phyloP scores from a whole-genome alignment of 805 yeast species.

The Candida cerambycidarum region DNA sequence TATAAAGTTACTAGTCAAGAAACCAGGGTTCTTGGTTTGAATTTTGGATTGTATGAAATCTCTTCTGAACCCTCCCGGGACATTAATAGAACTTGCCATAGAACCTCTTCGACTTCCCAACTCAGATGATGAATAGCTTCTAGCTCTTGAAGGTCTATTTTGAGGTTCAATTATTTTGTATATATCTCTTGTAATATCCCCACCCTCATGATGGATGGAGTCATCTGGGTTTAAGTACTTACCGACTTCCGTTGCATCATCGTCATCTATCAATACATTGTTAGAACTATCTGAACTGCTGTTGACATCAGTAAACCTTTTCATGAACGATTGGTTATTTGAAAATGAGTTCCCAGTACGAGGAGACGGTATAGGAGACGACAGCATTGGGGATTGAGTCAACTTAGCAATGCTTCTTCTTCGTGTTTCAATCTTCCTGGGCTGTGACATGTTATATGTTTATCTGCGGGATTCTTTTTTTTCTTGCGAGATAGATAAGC shows the following conservation, averaged over 20 bases:
- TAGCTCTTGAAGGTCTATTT: conserved; percentile 13
- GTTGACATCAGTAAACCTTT: conserved; percentile 12
- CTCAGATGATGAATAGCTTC: conserved; percentile 28
- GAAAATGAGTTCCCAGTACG: conserved; percentile 12
- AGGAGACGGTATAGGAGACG: conserved; percentile 23
- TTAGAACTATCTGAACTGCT: conserved; percentile 12
- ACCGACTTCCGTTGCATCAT: conserved; percentile 9
- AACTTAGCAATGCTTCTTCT: conserved; percentile 31
- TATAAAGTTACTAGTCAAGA: conserved; percentile 68
- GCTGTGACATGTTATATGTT: conserved; percentile 15
- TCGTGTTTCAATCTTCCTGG: conserved; percentile 17
- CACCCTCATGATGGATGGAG: conserved; percentile 45
- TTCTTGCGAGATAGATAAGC: conserved; percentile 1
- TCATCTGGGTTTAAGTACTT: conserved; percentile 14
- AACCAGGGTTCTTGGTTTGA: conserved; percentile 35
- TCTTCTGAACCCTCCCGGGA: conserved; percentile 83
- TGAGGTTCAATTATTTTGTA: conserved; percentile 28
- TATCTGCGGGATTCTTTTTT: neutral
- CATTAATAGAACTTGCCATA: conserved; percentile 64
- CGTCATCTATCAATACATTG: conserved; percentile 12
- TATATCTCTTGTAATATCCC: conserved; percentile 52
- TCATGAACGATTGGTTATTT: conserved; percentile 21
- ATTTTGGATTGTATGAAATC: conserved; percentile 50
- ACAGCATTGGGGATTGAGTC: conserved; percentile 28
- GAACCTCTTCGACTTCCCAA: conserved; percentile 51